These are phyloP conservation scores for Elsinoe perseae DNA, from an alignment of 2,329 filamentous ascomycete species.

Conservation along the genomic window DNA sequence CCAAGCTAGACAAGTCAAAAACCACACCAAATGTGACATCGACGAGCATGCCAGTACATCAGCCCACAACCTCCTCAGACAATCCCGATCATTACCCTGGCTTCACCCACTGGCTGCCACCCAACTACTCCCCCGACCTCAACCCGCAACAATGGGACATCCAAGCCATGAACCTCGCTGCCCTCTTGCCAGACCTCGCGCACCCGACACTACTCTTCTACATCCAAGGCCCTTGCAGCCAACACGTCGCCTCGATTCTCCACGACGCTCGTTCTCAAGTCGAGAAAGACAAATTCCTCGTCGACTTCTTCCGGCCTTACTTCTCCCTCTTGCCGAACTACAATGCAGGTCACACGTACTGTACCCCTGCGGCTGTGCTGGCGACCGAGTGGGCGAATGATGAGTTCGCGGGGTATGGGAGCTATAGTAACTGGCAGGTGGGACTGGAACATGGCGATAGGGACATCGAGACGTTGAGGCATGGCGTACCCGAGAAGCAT, in stretches of 20 bases:
- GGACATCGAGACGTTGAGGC: constrained; percentile 57
- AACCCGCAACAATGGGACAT: constrained; percentile 55
- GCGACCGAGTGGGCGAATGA: constrained; percentile 74
- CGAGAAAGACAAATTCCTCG: constrained; percentile 49
- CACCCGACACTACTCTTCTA: constrained; percentile 86
- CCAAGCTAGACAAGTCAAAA: background rate
- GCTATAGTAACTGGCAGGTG: constrained; percentile 78
- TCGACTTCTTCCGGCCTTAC: constrained; percentile 68
- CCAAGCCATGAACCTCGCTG: constrained; percentile 65
- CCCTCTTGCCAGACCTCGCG: constrained; percentile 49
- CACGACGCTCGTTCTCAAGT: constrained; percentile 31
- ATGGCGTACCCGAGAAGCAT: constrained; percentile 52
- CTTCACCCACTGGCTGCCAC: constrained; percentile 69
- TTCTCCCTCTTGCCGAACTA: constrained; percentile 68
- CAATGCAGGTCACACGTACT: constrained; percentile 44
- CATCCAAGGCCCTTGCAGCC: constrained; percentile 57
- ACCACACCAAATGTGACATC: constrained; percentile 32
- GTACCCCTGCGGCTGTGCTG: constrained; percentile 55
- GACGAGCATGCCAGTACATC: constrained; percentile 32
- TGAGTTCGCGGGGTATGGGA: constrained; percentile 70
- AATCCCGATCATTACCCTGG: constrained; percentile 46
- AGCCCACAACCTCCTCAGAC: constrained; percentile 19
- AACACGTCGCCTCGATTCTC: constrained; percentile 41
- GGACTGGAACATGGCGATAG: constrained; percentile 62
- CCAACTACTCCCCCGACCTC: constrained; percentile 55